Evolutionary conservation across 116 monocot genomes (phyloP), one percentile per base, ranked within the genome.

Genomic region (Dioscorea cayenensis): DNA sequence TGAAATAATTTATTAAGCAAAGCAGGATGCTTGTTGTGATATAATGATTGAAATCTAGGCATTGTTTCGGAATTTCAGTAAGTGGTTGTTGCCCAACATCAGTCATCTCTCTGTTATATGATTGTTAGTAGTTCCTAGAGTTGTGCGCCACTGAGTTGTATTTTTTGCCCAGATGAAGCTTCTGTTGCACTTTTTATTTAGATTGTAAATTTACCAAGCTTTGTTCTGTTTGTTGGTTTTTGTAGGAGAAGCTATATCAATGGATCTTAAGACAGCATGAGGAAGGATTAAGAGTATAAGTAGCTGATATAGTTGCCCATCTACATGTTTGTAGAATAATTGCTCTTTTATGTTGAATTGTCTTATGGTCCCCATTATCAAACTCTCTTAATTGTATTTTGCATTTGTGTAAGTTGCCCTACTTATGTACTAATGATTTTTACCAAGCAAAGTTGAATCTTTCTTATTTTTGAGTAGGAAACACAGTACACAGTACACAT

Each of bases 191-290:
- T 32, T 32, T 16, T 55, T 55, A 55, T n/a, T 18, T 19, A 18
- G 55, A 16, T 55, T 11, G n/a, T 55, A n/a, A 16, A 19, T 55
- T 55, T 55, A 55, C 55, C 55, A 19, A 55, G 17, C n/a, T 16
- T n/a, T 12, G 2, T n/a, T 18, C n/a, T 55, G 55, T 55, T 55
- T 55, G 55, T 55, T 16, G 55, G n/a, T 70, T 51, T 72, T 17
- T 65, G 17, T 77, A 80, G 89, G 78, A 78, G 66, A 81, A 76
- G 63, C 59, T 84, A n/a, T 75, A 74, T 29, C 78, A 78, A 66
- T 83, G 84, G 81, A 84, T 87, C 12, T 68, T 76, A 64, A 77
- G 77, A 27, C 81, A 79, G 50, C 72, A 78, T 37, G 80, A 83
- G 60, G 83, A 70, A 63, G 83, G 77, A 4, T 72, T 69, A 63